Conservation (phyloP, 371 early-diverging fungal species). For the Haplosporangium sp. region DNA sequence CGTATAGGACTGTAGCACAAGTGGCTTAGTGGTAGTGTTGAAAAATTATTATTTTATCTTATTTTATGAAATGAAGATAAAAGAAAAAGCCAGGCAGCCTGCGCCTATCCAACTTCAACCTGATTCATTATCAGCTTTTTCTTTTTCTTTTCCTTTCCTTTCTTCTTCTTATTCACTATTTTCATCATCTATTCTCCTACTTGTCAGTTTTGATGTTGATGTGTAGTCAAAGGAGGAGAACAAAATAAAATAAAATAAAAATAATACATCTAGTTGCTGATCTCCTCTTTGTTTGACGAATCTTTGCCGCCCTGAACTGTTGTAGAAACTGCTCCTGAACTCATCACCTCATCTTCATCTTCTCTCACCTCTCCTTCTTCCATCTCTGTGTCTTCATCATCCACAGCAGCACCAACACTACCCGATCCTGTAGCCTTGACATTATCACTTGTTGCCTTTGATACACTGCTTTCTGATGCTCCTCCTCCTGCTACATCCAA, state of each 20-base stretch:
- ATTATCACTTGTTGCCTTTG: not conserved
- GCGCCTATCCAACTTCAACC: not conserved
- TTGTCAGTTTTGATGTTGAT: no score
- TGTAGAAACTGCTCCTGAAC: constrained; percentile 38
- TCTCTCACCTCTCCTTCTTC: constrained; percentile 49
- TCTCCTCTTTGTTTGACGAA: not conserved
- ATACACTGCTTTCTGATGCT: not conserved
- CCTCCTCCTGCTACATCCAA: not conserved
- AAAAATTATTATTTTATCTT: no score
- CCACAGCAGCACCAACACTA: not conserved
- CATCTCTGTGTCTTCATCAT: constrained; percentile 44
- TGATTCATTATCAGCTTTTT: not conserved
- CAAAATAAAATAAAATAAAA: no score
- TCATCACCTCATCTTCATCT: constrained; percentile 48
- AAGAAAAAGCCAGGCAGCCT: not conserved
- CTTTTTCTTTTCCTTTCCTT: not conserved
- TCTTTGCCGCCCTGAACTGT: constrained; percentile 1
- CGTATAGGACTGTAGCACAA: no score
- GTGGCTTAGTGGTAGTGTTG: no score
- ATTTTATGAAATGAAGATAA: not conserved
- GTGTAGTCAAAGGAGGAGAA: no score
- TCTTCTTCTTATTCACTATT: no score
- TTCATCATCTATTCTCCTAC: no score
- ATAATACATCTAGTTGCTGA: constrained; percentile 3
- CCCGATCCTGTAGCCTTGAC: not conserved